phyloP scores from a whole-genome alignment of 2,329 filamentous ascomycete species.

The Dactylellina sp. region DNA sequence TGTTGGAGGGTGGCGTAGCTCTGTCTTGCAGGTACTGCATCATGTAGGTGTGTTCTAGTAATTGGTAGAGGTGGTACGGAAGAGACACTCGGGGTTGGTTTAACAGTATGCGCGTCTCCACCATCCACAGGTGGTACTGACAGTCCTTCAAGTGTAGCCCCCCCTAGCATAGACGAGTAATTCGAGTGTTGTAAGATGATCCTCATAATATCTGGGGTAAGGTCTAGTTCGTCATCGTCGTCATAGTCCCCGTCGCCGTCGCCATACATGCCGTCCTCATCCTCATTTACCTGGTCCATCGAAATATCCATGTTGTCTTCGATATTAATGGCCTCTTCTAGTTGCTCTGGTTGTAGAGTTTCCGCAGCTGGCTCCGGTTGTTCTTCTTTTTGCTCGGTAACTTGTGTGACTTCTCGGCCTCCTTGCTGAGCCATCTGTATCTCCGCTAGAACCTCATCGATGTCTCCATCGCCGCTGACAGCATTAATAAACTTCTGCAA shows the following conservation, averaged over 20 bases:
- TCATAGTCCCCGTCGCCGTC: slow-evolving; percentile 40
- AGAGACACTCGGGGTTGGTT: slow-evolving; percentile 18
- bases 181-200: slow-evolving; percentile 45
- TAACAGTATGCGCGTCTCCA: slow-evolving; percentile 24
- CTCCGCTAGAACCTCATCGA: slow-evolving; percentile 33
- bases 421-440: slow-evolving; percentile 25
- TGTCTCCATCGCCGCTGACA: slow-evolving; percentile 40
- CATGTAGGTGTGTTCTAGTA: slow-evolving; percentile 8
- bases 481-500: slow-evolving; percentile 55
- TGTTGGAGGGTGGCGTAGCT: slow-evolving; percentile 13
- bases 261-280: slow-evolving; percentile 46
- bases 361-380: background rate
- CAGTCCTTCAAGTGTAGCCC: slow-evolving; percentile 8
- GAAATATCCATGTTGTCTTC: slow-evolving; percentile 26
- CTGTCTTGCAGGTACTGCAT: slow-evolving; percentile 3
- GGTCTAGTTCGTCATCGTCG: slow-evolving; percentile 45
- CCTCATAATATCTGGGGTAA: slow-evolving; percentile 46
- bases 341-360: slow-evolving; percentile 7
- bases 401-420: background rate
- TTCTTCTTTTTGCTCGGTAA: slow-evolving; percentile 6
- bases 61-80: slow-evolving; percentile 14
- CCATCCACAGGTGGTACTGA: background rate
- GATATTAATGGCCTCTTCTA: background rate
- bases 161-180: slow-evolving; percentile 21
- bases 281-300: slow-evolving; percentile 11